phyloP scores from a whole-genome alignment of 257 asterid genomes.

The Sherardia arvensis region DNA sequence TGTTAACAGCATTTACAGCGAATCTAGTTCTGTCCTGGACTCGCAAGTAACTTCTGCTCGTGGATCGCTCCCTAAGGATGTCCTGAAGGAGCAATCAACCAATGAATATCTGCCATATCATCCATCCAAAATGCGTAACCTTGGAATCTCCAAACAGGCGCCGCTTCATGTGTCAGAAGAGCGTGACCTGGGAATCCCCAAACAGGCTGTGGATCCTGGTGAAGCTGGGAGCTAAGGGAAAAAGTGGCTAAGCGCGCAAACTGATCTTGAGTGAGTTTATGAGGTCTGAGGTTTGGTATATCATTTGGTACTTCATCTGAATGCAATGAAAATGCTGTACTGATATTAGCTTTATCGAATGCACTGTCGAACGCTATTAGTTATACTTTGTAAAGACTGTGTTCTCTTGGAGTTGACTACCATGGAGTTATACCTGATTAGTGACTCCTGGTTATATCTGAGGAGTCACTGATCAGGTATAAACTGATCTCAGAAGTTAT shows the following conservation, averaged over 20 bases:
- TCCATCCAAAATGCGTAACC: too few species aligned
- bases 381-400: too few species aligned
- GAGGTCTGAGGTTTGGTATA: constrained; percentile 14
- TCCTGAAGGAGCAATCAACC: background rate
- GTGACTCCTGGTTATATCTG: too few species aligned
- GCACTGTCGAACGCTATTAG: too few species aligned
- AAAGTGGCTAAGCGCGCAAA: background rate
- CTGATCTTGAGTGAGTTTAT: constrained; percentile 28
- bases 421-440: too few species aligned
- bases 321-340: background rate
- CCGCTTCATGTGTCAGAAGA: constrained; percentile 26
- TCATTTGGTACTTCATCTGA: too few species aligned
- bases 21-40: too few species aligned
- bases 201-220: constrained; percentile 12
- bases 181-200: constrained; percentile 16
- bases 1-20: constrained; percentile 1
- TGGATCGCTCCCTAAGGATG: too few species aligned
- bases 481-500: too few species aligned
- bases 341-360: background rate
- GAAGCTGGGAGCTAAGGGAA: background rate
- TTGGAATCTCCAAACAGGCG: background rate
- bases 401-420: too few species aligned
- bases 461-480: too few species aligned
- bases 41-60: background rate
- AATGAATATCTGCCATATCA: too few species aligned